Conservation (phyloP, 2,329 filamentous ascomycete species). For the Shiraia bambusicola region DNA sequence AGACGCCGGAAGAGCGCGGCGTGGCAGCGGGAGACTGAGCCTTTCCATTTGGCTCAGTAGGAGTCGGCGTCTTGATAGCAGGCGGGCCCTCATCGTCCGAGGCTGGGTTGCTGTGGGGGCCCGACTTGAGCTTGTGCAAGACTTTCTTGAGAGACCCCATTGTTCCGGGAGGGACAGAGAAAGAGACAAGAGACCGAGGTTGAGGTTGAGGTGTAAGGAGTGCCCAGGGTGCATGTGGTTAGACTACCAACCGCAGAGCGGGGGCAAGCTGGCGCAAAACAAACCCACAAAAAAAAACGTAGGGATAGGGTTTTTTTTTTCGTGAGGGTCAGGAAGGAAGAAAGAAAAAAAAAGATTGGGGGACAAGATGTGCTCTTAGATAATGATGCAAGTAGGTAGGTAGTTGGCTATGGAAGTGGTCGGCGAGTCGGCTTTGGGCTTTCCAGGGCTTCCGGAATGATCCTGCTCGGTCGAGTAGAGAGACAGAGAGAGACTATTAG, state of each 20-base stretch:
- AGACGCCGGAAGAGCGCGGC: conserved; percentile 32
- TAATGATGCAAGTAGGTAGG: no score
- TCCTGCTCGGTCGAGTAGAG: no score
- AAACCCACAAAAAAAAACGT: not conserved
- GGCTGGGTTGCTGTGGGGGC: conserved; percentile 30
- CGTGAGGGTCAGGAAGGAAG: not conserved
- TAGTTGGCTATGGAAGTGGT: not conserved
- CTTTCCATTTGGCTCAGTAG: conserved; percentile 28
- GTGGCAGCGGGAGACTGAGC: conserved; percentile 25
- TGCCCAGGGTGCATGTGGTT: conserved; percentile 24
- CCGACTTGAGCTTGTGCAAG: conserved; percentile 47
- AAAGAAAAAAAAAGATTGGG: not conserved
- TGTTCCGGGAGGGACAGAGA: conserved; percentile 1
- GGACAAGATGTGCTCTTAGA: not conserved
- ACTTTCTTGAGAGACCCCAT: conserved; percentile 50
- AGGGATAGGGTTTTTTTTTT: not conserved
- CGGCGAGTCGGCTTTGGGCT: no score
- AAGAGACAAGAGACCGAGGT: conserved; percentile 1
- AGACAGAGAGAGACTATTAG: no score
- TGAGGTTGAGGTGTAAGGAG: conserved; percentile 23
- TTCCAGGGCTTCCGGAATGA: not conserved
- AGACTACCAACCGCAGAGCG: conserved; percentile 31
- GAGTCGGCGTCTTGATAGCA: conserved; percentile 34
- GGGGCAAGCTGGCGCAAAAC: conserved; percentile 26
- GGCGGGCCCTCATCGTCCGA: conserved; percentile 37